phyloP scores from a whole-genome alignment of 1,284 basidiomycete species.

The Ustanciosporium gigantosporum region DNA sequence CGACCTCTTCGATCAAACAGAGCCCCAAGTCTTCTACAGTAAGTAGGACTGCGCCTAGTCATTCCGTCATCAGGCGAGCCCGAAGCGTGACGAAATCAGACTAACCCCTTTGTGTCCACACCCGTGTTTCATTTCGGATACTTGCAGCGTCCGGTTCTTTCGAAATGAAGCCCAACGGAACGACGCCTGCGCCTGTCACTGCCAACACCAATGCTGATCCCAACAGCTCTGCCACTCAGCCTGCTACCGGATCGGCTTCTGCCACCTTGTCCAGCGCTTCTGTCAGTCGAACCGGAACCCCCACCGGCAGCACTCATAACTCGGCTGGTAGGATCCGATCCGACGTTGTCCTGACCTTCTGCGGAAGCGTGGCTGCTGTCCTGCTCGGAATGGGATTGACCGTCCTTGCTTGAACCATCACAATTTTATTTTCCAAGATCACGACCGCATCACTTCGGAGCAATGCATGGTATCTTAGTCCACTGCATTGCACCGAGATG shows the following conservation, averaged over 20 bases:
- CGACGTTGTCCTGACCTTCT: constrained; percentile 6
- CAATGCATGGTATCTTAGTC: too few relatives aligned
- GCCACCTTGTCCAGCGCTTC: constrained; percentile 16
- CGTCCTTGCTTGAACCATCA: too few relatives aligned
- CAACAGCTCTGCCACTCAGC: constrained; percentile 14
- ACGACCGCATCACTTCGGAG: too few relatives aligned
- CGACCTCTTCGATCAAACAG: too few relatives aligned
- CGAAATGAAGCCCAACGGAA: constrained; percentile 42
- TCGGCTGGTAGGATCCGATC: neutral
- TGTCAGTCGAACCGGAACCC: neutral
- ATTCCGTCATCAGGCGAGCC: too few relatives aligned
- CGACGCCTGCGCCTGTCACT: constrained; percentile 26
- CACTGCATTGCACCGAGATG: too few relatives aligned
- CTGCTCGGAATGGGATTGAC: constrained; percentile 20
- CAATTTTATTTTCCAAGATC: too few relatives aligned
- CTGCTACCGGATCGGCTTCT: constrained; percentile 18
- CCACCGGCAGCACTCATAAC: constrained; percentile 1
- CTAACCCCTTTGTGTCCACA: neutral
- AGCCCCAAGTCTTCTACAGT: constrained; percentile 39
- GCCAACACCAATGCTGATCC: constrained; percentile 42
- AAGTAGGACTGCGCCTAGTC: constrained; percentile 1
- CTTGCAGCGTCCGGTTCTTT: constrained; percentile 21
- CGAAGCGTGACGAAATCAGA: neutral
- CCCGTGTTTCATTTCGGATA: neutral
- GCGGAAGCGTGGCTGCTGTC: constrained; percentile 9